Percentiles rank a stretch among this genome's conserved stretches.
phyloP scores from a whole-genome alignment of 2,329 filamentous ascomycete species.

The Fusarium equiseti region DNA sequence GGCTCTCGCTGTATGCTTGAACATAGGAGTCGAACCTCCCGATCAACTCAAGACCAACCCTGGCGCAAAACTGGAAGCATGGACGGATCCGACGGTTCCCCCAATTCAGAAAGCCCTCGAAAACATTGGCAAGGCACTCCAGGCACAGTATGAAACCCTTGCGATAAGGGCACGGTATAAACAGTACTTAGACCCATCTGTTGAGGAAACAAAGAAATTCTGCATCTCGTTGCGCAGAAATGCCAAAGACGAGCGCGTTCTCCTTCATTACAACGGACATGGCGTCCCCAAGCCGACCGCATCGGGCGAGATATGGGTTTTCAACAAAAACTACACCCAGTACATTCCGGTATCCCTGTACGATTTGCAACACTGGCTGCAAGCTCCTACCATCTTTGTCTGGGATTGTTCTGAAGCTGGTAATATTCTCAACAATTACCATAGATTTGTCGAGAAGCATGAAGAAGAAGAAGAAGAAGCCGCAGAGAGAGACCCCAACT shows the following conservation, averaged over 20 bases:
- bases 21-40: constrained; percentile 96
- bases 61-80: constrained; percentile 93
- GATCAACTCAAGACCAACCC: constrained; percentile 97
- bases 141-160: constrained; percentile 94
- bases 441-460: constrained; percentile 94
- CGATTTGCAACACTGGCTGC: constrained; percentile 94
- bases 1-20: constrained; percentile 92
- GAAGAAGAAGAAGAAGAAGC: constrained; percentile 87
- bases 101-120: constrained; percentile 88
- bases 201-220: constrained; percentile 97
- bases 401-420: constrained; percentile 98
- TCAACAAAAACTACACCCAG: constrained; percentile 98
- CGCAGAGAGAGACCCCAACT: constrained; percentile 81
- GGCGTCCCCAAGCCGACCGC: constrained; percentile 95
- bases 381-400: constrained; percentile 94
- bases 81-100: constrained; percentile 89
- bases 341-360: constrained; percentile 98
- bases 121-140: constrained; percentile 95
- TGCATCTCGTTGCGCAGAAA: constrained; percentile 90
- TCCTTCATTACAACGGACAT: constrained; percentile 99
- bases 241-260: constrained; percentile 92
- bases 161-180: constrained; percentile 98
- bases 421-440: constrained; percentile 95
- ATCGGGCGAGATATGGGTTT: constrained; percentile 98
- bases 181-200: constrained; percentile 94